Evolutionary conservation across 768 basidiomycete genomes (phyloP), one percentile per base, ranked within the genome.

Genomic region (Boletellus ananiceps): DNA sequence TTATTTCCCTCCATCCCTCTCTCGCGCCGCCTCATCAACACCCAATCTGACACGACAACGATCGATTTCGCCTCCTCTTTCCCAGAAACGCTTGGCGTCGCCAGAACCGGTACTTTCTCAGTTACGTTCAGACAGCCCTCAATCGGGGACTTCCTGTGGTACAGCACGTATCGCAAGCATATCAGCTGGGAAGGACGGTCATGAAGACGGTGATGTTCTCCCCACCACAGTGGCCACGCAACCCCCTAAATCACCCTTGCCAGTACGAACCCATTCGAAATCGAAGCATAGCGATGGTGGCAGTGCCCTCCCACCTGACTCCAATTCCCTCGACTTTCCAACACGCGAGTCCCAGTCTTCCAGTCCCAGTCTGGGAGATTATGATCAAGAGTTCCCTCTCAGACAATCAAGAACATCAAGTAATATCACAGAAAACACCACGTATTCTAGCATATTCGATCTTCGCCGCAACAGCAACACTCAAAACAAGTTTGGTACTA

Each of bases 401-500:
- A 75, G 84, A 45, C 82, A 85, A 59, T 86, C 85, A 21, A 70
- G 83, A 42, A 79, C 79, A 11, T 83, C 84, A 7, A 81, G 77
- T 52, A 74, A 72, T 56, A 69, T 80, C 66, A 83, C 82, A 27
- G 83, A 85, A 45, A 64, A 67, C 38, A 74, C 72, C 3, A 57
- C 60, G n/a, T 74, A 80, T 60, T 86, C 86, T 44, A 86, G 84
- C 54, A 67, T 86, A 50, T 70, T 86, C 46, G 84, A 86, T 61
- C 67, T 70, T 45, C 70, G 69, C 49, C 69, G 70, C 46, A 71
- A 67, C 46, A 72, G 68, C 43, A 68, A 66, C 49, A 71, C 67
- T 37, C 71, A 73, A 54, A 83, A 79, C 61, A 84, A 80, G 62
- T 91, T 81, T 65, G 86, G 82, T 36, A 92, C 89, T 11, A 81